Conservation (phyloP, 2,329 filamentous ascomycete species). For the Epichloe sp. region DNA sequence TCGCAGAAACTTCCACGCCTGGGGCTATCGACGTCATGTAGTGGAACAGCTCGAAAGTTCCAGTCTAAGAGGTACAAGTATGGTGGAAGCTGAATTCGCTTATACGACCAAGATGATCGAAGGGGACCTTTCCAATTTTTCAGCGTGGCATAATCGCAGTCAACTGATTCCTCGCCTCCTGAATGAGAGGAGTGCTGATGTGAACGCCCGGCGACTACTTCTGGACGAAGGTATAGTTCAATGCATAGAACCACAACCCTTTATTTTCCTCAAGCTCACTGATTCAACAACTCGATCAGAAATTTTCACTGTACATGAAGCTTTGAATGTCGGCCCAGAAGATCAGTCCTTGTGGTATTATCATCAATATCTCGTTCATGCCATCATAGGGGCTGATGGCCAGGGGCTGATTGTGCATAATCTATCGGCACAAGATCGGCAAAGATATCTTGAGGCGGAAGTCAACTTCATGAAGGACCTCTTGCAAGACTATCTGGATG, state of each 20-base stretch:
- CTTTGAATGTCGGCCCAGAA: constrained; percentile 77
- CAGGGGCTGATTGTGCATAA: constrained; percentile 5
- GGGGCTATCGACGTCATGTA: constrained; percentile 77
- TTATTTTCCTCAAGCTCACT: background rate
- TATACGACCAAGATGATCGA: constrained; percentile 87
- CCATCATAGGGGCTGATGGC: constrained; percentile 36
- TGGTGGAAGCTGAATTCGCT: constrained; percentile 69
- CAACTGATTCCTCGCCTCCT: constrained; percentile 70
- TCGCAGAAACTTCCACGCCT: constrained; percentile 89
- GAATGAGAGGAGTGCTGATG: constrained; percentile 52
- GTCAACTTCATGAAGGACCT: constrained; percentile 60
- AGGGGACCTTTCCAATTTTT: constrained; percentile 85
- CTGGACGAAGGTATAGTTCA: constrained; percentile 45
- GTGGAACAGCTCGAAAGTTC: constrained; percentile 59
- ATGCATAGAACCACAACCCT: constrained; percentile 7
- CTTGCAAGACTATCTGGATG: constrained; percentile 41
- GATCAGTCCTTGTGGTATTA: constrained; percentile 98
- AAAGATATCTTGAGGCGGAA: constrained; percentile 54
- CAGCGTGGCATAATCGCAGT: constrained; percentile 86
- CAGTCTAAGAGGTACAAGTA: constrained; percentile 38
- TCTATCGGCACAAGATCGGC: constrained; percentile 47
- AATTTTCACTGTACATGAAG: constrained; percentile 60
- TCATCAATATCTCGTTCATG: constrained; percentile 73
- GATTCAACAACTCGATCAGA: constrained; percentile 33
- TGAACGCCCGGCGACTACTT: constrained; percentile 50